Evolutionary conservation across 768 basidiomycete genomes (phyloP).

Genomic region (Suillus fuscotomentosus): DNA sequence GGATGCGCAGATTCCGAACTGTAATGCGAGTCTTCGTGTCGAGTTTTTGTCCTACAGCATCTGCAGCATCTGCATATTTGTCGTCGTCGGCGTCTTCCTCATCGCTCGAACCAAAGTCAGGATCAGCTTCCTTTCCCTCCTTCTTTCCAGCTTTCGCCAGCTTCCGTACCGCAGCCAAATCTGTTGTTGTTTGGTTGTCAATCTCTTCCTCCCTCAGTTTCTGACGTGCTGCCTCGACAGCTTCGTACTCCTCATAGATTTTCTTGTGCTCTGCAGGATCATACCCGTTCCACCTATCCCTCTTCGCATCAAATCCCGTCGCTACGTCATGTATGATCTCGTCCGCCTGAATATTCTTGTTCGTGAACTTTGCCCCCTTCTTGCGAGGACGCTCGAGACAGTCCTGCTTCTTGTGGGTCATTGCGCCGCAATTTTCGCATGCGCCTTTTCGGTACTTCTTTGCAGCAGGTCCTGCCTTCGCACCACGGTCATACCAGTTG

Average conservation of each 20-base stretch:
- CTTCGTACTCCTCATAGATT: conserved; percentile 93
- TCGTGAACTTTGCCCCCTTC: conserved; percentile 92
- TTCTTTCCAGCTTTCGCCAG: conserved; percentile 88
- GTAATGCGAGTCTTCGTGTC: conserved; percentile 99
- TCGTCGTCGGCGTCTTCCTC: conserved; percentile 97
- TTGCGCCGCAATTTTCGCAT: conserved; percentile 98
- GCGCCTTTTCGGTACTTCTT: conserved; percentile 98
- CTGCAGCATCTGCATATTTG: conserved; percentile 97
- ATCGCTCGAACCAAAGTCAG: conserved; percentile 94
- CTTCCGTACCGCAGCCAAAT: conserved; percentile 87
- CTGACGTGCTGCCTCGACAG: conserved; percentile 86
- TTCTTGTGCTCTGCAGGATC: conserved; percentile 83
- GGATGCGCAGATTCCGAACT: conserved; percentile 95
- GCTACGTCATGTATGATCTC: conserved; percentile 84
- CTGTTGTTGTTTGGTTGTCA: conserved; percentile 94
- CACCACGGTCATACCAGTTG: conserved; percentile 89
- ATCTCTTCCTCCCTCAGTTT: conserved; percentile 95
- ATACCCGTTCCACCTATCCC: conserved; percentile 99
- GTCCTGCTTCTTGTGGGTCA: conserved; percentile 89
- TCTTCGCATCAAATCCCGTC: conserved; percentile 85
- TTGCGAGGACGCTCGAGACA: conserved; percentile 96
- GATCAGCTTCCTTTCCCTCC: conserved; percentile 70
- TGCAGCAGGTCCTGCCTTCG: conserved; percentile 82
- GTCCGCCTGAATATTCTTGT: conserved; percentile 87
- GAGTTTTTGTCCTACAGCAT: conserved; percentile 96